These are phyloP conservation scores for Aureococcus anophagefferens DNA, from an alignment of 108 stramenopile species.

Conservation along the genomic window DNA sequence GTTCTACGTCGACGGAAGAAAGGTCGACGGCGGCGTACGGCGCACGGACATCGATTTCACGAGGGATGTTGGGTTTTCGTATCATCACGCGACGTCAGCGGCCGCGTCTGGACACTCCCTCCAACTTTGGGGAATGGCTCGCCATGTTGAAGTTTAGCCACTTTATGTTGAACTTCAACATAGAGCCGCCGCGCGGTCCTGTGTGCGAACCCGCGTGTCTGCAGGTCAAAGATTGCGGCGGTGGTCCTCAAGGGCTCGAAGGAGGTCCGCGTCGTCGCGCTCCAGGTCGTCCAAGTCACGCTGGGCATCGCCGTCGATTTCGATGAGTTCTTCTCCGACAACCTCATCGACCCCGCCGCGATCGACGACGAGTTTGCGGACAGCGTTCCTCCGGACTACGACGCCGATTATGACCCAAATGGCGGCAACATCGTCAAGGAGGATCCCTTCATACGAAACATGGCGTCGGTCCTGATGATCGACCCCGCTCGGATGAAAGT, in stretches of 20 bases:
- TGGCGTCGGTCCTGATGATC: constrained; percentile 16
- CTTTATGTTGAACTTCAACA: too few relatives aligned
- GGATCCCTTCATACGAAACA: constrained; percentile 9
- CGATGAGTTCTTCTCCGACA: constrained; percentile 8
- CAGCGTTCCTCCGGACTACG: constrained; percentile 5
- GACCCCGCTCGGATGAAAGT: constrained; percentile 14
- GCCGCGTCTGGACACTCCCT: too few relatives aligned
- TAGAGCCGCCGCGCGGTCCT: too few relatives aligned
- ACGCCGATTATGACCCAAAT: constrained; percentile 11
- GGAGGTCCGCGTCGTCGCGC: neutral
- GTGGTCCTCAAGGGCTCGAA: neutral
- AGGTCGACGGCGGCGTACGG: neutral
- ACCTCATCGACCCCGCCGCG: constrained; percentile 8
- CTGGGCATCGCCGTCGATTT: constrained; percentile 8
- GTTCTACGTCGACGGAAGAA: neutral
- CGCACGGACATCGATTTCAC: neutral
- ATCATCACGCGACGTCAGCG: neutral
- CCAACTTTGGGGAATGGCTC: too few relatives aligned
- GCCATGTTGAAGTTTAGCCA: too few relatives aligned
- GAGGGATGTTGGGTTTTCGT: neutral
- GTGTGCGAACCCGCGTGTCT: too few relatives aligned
- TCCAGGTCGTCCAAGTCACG: constrained; percentile 5
- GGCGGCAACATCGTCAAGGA: constrained; percentile 9
- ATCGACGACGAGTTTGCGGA: constrained; percentile 6
- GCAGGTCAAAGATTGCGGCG: neutral